Base-by-base conservation (phyloP, 2,329 filamentous ascomycete genomes). In the Chaetomium sp. region DNA sequence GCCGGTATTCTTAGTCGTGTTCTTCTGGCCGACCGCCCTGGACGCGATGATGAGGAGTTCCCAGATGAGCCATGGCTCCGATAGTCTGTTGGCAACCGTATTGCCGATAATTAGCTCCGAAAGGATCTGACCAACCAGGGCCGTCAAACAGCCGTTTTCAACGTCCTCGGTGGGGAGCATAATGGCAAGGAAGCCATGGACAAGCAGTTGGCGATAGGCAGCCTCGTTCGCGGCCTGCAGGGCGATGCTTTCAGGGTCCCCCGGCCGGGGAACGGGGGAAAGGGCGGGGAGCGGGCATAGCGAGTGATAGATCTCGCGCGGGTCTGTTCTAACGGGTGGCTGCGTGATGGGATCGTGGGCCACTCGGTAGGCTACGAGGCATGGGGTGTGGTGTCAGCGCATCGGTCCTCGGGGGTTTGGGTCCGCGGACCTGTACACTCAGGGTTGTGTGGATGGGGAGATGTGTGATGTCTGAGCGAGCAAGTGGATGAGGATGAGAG, bases 121-220 rank as follows among this genome's bases (percentile, higher is more conserved):
- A 59, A 97, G 79, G 61, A 97, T 88, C 71, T 96, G 90, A 53
- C 85, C 84, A 59, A 96, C 87, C 59, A 99, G 77, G 38, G 89
- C 81, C 55, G 88, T 87, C 65, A 97, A 77, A 69, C 89, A 95
- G 53, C 83, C 83, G 69, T 96, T 97, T 66, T 92, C 85, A 41
- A 97, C 76, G 69, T 97, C 92, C 66, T 97, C 92, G 12, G 91
- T 94, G 8, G 94, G 94, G 19, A 99, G 79, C 12, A 99, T 79
- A 52, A 96, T 78, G 32, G 89, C 86, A 59, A 99, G 76, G 40
- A 91, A 79, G 35, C 87, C 89, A 67, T 91, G 85, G 12, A 91
- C 86, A n/a, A 97, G 78, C 55, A 97, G 76, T 67, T 95, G 89
- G 64, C 92, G 87, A 76, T 96, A 97, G 46, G 83, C 78, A 33